Percentiles rank a stretch among this genome's conserved stretches.
Evolutionary conservation across 805 yeast genomes (phyloP).

Genomic region (Saccharomycopsis sp.): DNA sequence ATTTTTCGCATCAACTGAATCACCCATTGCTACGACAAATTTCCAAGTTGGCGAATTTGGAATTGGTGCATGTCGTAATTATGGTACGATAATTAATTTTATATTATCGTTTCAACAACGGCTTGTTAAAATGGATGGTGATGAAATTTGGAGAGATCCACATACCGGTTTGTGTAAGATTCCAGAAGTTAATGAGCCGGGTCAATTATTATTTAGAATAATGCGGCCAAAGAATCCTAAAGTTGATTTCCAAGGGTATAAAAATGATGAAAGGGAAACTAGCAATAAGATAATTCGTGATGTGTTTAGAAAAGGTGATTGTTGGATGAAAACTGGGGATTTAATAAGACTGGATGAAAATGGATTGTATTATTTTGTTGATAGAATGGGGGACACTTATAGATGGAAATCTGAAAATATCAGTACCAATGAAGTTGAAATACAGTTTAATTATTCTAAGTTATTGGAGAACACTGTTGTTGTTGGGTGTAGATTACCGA

Average conservation of each 20-base stretch:
- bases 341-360: conserved; percentile 60
- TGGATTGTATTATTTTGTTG: conserved; percentile 76
- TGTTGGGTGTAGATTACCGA: conserved; percentile 78
- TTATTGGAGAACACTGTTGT: conserved; percentile 64
- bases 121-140: conserved; percentile 68
- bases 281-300: conserved; percentile 64
- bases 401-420: conserved; percentile 97
- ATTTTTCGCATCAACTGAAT: conserved; percentile 90
- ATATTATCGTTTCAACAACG: conserved; percentile 48
- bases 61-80: conserved; percentile 81
- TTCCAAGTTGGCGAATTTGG: conserved; percentile 74
- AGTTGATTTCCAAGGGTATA: conserved; percentile 81
- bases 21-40: conserved; percentile 81
- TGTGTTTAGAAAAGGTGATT: conserved; percentile 81
- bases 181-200: conserved; percentile 62
- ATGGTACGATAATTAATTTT: conserved; percentile 53
- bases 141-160: conserved; percentile 62
- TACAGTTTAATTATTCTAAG: conserved; percentile 42
- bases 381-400: conserved; percentile 90
- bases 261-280: conserved; percentile 74
- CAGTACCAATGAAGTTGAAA: conserved; percentile 88
- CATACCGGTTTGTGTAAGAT: conserved; percentile 51
- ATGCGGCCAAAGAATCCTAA: conserved; percentile 56
- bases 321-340: conserved; percentile 88
- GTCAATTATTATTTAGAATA: conserved; percentile 79